Evolutionary conservation across 2,329 filamentous ascomycete species (phyloP).

Genomic region (Fusarium hostae): DNA sequence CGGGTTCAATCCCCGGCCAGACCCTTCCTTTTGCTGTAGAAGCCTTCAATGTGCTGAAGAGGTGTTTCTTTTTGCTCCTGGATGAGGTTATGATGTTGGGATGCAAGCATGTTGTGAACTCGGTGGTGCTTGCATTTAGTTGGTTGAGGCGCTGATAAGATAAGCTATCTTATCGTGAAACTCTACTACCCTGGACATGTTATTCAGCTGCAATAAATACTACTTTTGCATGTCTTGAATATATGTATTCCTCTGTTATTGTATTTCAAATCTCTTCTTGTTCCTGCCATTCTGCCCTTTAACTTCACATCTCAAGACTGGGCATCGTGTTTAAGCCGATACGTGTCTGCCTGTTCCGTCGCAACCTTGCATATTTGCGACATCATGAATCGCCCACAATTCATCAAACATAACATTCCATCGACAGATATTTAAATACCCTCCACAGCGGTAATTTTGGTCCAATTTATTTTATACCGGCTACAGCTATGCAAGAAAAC

Average conservation of each 20-base stretch:
- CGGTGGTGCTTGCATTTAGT: background rate
- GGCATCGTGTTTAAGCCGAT: no score
- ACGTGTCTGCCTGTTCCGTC: no score
- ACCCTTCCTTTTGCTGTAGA: constrained; percentile 47
- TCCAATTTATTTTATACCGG: no score
- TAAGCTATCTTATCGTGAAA: background rate
- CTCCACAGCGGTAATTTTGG: rapidly evolving
- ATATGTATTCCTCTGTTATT: no score
- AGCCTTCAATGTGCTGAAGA: rapidly evolving
- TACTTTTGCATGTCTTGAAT: no score
- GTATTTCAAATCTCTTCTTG: no score
- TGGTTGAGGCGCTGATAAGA: background rate
- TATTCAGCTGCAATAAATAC: no score
- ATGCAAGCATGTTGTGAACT: background rate
- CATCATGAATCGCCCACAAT: rapidly evolving
- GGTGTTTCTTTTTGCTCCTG: background rate
- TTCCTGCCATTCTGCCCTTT: rapidly evolving
- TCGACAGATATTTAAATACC: rapidly evolving
- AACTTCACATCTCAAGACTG: background rate
- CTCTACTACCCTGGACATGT: background rate
- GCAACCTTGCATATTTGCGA: no score
- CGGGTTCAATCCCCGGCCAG: constrained; percentile 59
- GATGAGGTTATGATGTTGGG: background rate
- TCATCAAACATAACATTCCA: rapidly evolving
- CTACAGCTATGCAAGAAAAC: no score